Conservation (phyloP, 106 monocot species). For the Cymbidium sinense region DNA sequence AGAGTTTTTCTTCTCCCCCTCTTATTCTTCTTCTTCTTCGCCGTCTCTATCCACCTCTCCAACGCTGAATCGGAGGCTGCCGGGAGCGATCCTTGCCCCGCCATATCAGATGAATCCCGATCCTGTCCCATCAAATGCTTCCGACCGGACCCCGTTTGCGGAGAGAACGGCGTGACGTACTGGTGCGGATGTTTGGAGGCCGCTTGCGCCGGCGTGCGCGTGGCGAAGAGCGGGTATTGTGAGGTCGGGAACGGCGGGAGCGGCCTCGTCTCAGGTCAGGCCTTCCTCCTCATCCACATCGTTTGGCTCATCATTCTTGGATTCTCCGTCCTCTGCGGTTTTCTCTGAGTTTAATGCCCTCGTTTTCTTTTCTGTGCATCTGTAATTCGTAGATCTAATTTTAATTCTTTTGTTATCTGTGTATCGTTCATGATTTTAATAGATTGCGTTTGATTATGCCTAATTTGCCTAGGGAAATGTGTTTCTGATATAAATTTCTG, state of each 20-base stretch:
- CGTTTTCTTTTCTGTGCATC: not conserved
- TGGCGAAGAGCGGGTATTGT: constrained; percentile 60
- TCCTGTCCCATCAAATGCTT: constrained; percentile 59
- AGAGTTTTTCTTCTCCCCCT: not conserved
- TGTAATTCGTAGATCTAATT: not conserved
- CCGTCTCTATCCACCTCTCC: constrained; percentile 2
- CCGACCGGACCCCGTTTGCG: constrained; percentile 74
- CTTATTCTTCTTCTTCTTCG: not conserved
- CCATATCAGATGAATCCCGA: constrained; percentile 11
- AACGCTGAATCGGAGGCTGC: not conserved
- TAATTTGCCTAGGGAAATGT: not conserved
- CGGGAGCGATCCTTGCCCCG: constrained; percentile 13
- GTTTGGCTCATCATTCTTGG: constrained; percentile 27
- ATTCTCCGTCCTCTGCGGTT: constrained; percentile 67
- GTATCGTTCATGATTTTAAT: not conserved
- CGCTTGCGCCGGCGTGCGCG: constrained; percentile 56
- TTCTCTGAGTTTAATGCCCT: constrained; percentile 11
- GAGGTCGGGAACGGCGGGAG: constrained; percentile 27
- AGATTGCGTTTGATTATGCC: not conserved
- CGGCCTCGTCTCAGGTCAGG: constrained; percentile 53
- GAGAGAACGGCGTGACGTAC: constrained; percentile 67
- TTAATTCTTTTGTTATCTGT: not conserved
- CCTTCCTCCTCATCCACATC: constrained; percentile 51
- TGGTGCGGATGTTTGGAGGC: constrained; percentile 84
- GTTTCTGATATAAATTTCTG: not conserved